These are phyloP conservation scores for Krasilnikovozyma curviuscula DNA, from an alignment of 768 basidiomycete species.

Conservation along the genomic window DNA sequence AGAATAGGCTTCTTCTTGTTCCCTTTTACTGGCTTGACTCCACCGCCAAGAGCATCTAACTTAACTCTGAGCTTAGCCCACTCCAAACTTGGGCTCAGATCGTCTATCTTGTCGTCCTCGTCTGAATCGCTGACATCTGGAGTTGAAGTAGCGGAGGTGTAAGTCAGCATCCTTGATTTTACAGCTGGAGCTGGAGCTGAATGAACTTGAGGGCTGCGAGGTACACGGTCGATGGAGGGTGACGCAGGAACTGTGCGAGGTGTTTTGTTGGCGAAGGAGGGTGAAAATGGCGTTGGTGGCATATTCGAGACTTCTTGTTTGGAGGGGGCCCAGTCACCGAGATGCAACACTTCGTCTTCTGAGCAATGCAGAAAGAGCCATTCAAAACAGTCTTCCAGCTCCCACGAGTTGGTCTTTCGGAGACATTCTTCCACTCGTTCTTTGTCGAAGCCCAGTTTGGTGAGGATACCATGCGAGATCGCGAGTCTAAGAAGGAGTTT, in stretches of 20 bases:
- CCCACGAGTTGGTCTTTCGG: conserved; percentile 40
- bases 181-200: too few relatives aligned
- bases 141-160: not conserved
- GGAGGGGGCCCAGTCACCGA: conserved; percentile 16
- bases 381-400: conserved; percentile 72
- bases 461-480: conserved; percentile 59
- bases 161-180: not conserved
- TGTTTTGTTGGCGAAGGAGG: not conserved
- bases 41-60: conserved; percentile 2
- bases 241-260: not conserved
- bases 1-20: conserved; percentile 1
- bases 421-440: conserved; percentile 54
- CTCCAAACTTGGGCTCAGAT: conserved; percentile 7
- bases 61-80: conserved; percentile 8
- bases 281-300: not conserved
- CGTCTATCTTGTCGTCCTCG: conserved; percentile 1
- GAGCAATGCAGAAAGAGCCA: conserved; percentile 37
- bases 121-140: conserved; percentile 1
- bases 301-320: not conserved
- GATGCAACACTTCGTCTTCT: conserved; percentile 21
- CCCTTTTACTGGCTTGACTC: not conserved
- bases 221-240: not conserved
- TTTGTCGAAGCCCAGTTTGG: conserved; percentile 56
- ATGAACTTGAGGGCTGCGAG: too few relatives aligned
- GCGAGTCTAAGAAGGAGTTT: conserved; percentile 52